Conservation (phyloP, 352 stramenopile genomes). For the Pythium myriotylum region DNA sequence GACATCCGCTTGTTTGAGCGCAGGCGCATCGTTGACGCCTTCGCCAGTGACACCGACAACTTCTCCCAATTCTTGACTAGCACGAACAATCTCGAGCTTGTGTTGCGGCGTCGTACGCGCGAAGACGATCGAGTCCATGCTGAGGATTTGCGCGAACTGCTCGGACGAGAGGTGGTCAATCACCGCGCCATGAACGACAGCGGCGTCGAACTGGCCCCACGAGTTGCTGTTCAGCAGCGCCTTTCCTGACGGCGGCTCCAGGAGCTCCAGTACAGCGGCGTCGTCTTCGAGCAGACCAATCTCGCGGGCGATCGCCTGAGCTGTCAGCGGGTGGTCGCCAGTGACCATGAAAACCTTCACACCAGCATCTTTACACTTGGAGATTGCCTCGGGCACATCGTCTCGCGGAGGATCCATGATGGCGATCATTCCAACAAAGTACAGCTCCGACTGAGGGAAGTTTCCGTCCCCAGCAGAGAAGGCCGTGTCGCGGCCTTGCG, state of each 20-base stretch:
- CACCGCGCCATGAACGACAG: constrained; percentile 60
- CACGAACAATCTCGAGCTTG: constrained; percentile 81
- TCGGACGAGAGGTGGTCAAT: constrained; percentile 37
- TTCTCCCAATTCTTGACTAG: constrained; percentile 40
- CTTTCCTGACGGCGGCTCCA: constrained; percentile 2
- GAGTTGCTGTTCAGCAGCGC: not conserved
- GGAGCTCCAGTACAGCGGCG: constrained; percentile 40
- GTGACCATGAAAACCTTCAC: constrained; percentile 94
- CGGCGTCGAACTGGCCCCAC: constrained; percentile 35
- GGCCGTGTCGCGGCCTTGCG: not conserved
- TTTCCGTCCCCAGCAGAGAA: constrained; percentile 43
- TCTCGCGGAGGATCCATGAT: constrained; percentile 92
- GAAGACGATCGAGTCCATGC: constrained; percentile 89
- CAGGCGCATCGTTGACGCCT: constrained; percentile 66
- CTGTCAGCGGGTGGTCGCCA: constrained; percentile 87
- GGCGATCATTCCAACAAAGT: constrained; percentile 90
- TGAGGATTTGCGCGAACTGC: constrained; percentile 36
- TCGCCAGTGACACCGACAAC: constrained; percentile 83
- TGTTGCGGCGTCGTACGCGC: constrained; percentile 91
- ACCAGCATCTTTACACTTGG: constrained; percentile 77
- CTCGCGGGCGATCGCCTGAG: constrained; percentile 79
- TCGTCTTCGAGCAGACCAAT: constrained; percentile 75
- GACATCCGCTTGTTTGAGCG: constrained; percentile 89
- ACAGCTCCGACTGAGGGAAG: constrained; percentile 38
- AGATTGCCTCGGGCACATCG: constrained; percentile 76